Evolutionary conservation across 805 yeast species (phyloP).

Genomic region (Candida stauntonica): DNA sequence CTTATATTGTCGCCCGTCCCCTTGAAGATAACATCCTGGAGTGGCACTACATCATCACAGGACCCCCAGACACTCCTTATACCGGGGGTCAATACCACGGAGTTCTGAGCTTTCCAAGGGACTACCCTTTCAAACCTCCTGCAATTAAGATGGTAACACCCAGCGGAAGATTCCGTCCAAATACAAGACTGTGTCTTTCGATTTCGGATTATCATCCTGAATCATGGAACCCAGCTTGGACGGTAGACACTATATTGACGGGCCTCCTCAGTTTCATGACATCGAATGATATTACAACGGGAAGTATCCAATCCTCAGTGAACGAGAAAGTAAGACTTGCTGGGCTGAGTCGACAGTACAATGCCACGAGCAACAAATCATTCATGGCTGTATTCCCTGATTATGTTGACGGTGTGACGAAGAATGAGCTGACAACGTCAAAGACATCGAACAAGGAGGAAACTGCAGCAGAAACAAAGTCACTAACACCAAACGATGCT

Average conservation of each 20-base stretch:
- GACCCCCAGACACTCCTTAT: conserved; percentile 88
- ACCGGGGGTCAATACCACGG: conserved; percentile 87
- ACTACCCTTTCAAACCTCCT: conserved; percentile 89
- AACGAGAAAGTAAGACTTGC: conserved; percentile 52
- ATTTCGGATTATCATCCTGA: conserved; percentile 94
- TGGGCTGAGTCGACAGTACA: conserved; percentile 39
- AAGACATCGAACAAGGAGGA: neutral
- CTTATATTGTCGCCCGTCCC: conserved; percentile 78
- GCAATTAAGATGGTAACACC: conserved; percentile 85
- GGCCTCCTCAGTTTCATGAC: conserved; percentile 91
- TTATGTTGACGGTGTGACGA: conserved; percentile 9
- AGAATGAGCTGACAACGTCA: neutral
- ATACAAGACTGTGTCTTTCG: conserved; percentile 72
- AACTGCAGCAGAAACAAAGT: neutral
- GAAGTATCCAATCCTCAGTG: conserved; percentile 63
- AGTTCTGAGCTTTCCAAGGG: conserved; percentile 68
- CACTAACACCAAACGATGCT: neutral
- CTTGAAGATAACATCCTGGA: conserved; percentile 78
- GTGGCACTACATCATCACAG: conserved; percentile 90
- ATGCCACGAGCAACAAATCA: conserved; percentile 25
- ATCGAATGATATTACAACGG: conserved; percentile 76
- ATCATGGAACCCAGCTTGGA: conserved; percentile 95
- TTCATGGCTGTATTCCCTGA: conserved; percentile 61
- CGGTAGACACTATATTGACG: conserved; percentile 79
- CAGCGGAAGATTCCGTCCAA: conserved; percentile 75